Evolutionary conservation across 179 eudicot species (phyloP).

Genomic region (Silene coronaria): DNA sequence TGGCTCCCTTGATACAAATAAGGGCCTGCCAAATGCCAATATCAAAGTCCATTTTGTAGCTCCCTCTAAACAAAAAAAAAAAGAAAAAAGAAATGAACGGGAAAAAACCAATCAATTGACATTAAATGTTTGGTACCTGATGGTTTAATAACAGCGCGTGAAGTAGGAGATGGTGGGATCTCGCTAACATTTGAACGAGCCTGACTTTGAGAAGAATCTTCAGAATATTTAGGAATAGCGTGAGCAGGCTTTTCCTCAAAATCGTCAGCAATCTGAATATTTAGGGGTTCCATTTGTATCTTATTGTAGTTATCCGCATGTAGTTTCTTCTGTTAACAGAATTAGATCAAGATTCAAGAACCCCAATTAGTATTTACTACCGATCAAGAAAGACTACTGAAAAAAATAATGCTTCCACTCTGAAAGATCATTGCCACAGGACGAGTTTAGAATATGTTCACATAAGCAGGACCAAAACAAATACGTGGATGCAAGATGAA

Average conservation of each 20-base stretch:
- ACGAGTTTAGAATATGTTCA: background rate
- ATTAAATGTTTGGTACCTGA: constrained; percentile 36
- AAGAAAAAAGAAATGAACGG: background rate
- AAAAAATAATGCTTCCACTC: background rate
- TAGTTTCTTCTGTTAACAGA: constrained; percentile 42
- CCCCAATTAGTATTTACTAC: background rate
- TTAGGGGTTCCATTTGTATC: constrained; percentile 42
- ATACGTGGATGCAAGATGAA: background rate
- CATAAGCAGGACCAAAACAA: background rate
- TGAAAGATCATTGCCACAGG: background rate
- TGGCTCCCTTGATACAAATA: too few relatives aligned
- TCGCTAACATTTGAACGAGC: constrained; percentile 23
- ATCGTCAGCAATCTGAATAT: constrained; percentile 31
- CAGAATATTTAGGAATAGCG: constrained; percentile 17
- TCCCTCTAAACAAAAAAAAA: background rate
- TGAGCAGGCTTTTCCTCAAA: constrained; percentile 26
- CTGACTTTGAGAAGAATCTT: constrained; percentile 31
- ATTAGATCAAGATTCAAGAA: constrained; percentile 2
- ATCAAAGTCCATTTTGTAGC: background rate
- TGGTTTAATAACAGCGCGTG: constrained; percentile 32
- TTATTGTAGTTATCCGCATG: constrained; percentile 32
- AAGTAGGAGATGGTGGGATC: constrained; percentile 19
- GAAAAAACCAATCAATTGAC: background rate
- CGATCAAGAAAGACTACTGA: background rate
- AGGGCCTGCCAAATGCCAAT: too few relatives aligned